Conservation (phyloP, 352 stramenopile species). For the Pythium sp. region DNA sequence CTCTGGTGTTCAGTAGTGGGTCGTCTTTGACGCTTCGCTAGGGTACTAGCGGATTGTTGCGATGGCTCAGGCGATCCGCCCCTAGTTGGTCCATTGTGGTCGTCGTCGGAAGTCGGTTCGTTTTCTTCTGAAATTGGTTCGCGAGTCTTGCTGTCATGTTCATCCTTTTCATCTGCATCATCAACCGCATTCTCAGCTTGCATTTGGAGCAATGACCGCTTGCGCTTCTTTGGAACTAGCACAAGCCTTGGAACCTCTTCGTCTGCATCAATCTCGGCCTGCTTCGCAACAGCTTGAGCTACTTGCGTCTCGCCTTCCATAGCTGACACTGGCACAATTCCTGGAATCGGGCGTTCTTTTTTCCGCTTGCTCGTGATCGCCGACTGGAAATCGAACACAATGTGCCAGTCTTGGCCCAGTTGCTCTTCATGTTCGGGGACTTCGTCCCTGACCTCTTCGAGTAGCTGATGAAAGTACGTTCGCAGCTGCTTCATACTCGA, state of each 20-base stretch:
- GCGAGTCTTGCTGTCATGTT: neutral
- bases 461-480: slow-evolving; percentile 63
- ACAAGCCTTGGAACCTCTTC: neutral
- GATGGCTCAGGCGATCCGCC: neutral
- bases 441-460: slow-evolving; percentile 39
- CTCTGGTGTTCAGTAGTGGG: neutral
- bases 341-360: slow-evolving; percentile 10
- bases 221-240: slow-evolving; percentile 12
- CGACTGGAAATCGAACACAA: slow-evolving; percentile 70
- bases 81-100: neutral
- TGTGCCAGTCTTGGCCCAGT: slow-evolving; percentile 44
- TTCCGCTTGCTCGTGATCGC: slow-evolving; percentile 23
- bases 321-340: neutral
- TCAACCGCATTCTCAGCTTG: neutral
- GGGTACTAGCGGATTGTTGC: neutral
- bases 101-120: neutral
- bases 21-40: slow-evolving; percentile 7
- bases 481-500: slow-evolving; percentile 59
- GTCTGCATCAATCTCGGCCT: neutral
- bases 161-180: slow-evolving; percentile 1
- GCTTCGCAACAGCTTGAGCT: neutral
- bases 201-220: slow-evolving; percentile 15
- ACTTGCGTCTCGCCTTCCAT: neutral
- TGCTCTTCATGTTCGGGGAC: slow-evolving; percentile 34
- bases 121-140: neutral